phyloP scores from a whole-genome alignment of 495 filamentous ascomycete genomes.

The Xylaria grammica region DNA sequence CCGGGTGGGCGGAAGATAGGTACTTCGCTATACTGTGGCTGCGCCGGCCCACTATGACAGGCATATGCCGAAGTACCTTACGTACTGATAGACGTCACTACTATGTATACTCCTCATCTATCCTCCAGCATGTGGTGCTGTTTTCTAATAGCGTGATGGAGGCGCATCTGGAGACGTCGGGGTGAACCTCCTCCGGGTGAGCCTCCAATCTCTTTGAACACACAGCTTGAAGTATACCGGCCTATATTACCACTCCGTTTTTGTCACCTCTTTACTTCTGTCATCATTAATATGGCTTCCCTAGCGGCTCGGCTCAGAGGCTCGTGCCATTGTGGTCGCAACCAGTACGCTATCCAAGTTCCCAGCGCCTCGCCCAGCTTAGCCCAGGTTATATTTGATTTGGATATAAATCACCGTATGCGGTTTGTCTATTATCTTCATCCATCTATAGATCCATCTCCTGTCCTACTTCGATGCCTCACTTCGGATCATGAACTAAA shows the following conservation, averaged over 20 bases:
- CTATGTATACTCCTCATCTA: too few relatives aligned
- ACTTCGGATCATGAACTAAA: slow-evolving; percentile 12
- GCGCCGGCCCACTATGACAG: slow-evolving; percentile 17
- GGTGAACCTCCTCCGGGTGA: background rate
- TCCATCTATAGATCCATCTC: background rate
- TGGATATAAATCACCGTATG: slow-evolving; percentile 67
- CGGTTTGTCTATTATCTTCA: slow-evolving; percentile 19
- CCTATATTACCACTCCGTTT: background rate
- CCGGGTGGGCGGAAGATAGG: too few relatives aligned
- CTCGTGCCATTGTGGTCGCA: slow-evolving; percentile 84
- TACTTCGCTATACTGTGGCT: too few relatives aligned
- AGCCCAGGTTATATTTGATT: slow-evolving; percentile 74
- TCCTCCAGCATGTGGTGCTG: too few relatives aligned
- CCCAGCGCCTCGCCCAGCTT: slow-evolving; percentile 59
- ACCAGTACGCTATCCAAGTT: slow-evolving; percentile 75
- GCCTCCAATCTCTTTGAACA: background rate
- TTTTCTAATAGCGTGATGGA: background rate
- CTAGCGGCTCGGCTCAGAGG: slow-evolving; percentile 61
- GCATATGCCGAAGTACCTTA: background rate
- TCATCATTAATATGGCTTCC: slow-evolving; percentile 13
- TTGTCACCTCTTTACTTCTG: background rate
- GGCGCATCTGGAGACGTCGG: background rate
- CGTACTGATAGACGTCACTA: slow-evolving; percentile 12
- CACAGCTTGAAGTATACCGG: background rate
- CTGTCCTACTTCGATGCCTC: background rate